These are phyloP conservation scores for Fusarium stilboides DNA, from an alignment of 2,329 filamentous ascomycete species.

Conservation along the genomic window DNA sequence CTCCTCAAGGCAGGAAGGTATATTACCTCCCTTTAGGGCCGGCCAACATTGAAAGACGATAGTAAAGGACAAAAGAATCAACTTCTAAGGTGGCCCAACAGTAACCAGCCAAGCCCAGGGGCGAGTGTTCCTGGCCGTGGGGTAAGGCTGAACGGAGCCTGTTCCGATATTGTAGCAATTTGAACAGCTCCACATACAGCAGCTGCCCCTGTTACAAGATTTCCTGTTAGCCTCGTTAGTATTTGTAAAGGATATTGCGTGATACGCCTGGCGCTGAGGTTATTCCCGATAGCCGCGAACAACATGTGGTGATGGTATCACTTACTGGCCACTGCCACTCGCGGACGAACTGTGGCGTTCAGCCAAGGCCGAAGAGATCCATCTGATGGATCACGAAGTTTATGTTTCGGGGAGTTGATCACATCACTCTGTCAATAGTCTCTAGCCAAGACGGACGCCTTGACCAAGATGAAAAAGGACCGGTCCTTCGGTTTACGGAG, in stretches of 20 bases:
- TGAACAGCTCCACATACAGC: constrained; percentile 1
- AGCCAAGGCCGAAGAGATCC: neutral
- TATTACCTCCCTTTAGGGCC: neutral
- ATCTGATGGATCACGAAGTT: constrained; percentile 8
- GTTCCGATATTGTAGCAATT: neutral
- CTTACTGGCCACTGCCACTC: too few species aligned
- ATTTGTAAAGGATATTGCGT: constrained; percentile 14
- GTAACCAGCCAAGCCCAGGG: neutral
- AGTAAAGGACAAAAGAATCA: neutral
- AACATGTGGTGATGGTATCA: constrained; percentile 1
- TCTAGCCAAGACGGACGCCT: constrained; percentile 7
- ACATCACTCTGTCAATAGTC: constrained; percentile 18
- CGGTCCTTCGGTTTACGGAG: neutral
- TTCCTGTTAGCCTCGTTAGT: neutral
- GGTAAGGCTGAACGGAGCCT: constrained; percentile 11
- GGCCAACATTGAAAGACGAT: neutral
- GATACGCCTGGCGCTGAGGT: neutral
- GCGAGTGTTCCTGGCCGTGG: neutral
- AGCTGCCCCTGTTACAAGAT: neutral
- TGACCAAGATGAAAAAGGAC: constrained; percentile 3
- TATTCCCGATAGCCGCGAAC: neutral
- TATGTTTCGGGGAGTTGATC: constrained; percentile 39
- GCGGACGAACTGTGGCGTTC: neutral
- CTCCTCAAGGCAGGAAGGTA: neutral
- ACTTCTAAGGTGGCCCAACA: neutral